Evolutionary conservation across 495 filamentous ascomycete species (phyloP).

Genomic region (Podospora sp.): DNA sequence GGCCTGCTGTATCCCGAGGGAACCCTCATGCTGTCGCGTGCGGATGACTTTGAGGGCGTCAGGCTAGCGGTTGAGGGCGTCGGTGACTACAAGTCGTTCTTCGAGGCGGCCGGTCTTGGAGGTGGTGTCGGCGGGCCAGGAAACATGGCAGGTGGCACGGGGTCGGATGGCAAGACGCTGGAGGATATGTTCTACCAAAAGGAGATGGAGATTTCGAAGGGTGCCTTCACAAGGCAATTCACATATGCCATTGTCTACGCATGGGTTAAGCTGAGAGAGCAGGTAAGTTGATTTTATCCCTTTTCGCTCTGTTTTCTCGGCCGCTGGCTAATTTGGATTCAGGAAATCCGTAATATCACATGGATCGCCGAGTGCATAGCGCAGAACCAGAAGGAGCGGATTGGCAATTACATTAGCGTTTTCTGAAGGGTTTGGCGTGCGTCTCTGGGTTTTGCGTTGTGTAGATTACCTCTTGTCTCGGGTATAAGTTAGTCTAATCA

Average conservation of each 20-base stretch:
- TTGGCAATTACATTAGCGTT: constrained; percentile 97
- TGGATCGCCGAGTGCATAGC: constrained; percentile 99
- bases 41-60: constrained; percentile 93
- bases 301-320: constrained; percentile 1
- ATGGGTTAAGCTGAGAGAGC: constrained; percentile 96
- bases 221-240: constrained; percentile 94
- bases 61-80: constrained; percentile 89
- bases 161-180: constrained; percentile 81
- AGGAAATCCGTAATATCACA: constrained; percentile 99
- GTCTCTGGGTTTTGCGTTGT: constrained; percentile 21
- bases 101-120: constrained; percentile 85
- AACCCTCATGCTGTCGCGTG: constrained; percentile 89
- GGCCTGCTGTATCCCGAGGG: constrained; percentile 92
- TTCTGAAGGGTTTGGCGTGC: constrained; percentile 53
- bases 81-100: constrained; percentile 88
- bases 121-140: constrained; percentile 72
- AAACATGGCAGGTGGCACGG: constrained; percentile 79
- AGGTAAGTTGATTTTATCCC: constrained; percentile 61
- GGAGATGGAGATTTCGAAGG: constrained; percentile 97
- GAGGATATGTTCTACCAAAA: constrained; percentile 99
- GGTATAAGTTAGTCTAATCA: constrained; percentile 26
- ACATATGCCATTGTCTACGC: constrained; percentile 93
- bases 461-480: constrained; percentile 34
- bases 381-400: constrained; percentile 98
- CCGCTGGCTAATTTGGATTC: constrained; percentile 1